Evolutionary conservation across 441 rosid genomes (phyloP), one percentile per base, ranked within the genome.

Genomic region (Manihot esculenta): DNA sequence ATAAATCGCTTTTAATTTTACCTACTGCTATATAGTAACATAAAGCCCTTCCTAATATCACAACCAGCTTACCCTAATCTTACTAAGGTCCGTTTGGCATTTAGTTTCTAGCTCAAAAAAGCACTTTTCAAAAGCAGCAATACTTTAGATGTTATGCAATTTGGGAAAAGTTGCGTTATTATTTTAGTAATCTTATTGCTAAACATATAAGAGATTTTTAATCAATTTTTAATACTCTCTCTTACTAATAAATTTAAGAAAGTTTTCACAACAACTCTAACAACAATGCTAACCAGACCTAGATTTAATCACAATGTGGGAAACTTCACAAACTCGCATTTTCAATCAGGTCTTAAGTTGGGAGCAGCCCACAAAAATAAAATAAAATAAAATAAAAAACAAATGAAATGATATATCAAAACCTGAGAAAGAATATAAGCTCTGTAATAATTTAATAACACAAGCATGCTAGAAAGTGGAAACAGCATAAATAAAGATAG

Each of bases 381-480:
- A n/a, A n/a, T n/a, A n/a, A n/a, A n/a, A n/a, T n/a, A n/a, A n/a
- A n/a, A 63, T 10, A 30, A 60, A 54, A 58, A 35, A 15, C 10
- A 3, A n/a, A 35, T 11, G 41, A 49, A 58, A 62, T 62, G 33
- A 53, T 44, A 62, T 20, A 51, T 18, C 3, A 62, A 17, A 55
- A 62, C 50, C 33, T 44, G 41, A 27, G 66, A 57, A 68, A 53
- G 50, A 67, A 54, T 41, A 55, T 9, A 66, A 70, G 49, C 21
- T 70, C 33, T 0, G 8, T 45, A 54, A 61, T 49, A 21, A 9
- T 30, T 8, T n/a, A 7, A 54, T 10, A 62, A 41, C 7, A 0
- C 9, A 23, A 62, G 66, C 56, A 48, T 56, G 30, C 27, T 38
- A 69, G 54, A 41, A 24, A 21, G 38, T 38, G 63, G 54, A 41